Conservation (phyloP, 2,329 filamentous ascomycete genomes). For the Xylariaceae sp. region DNA sequence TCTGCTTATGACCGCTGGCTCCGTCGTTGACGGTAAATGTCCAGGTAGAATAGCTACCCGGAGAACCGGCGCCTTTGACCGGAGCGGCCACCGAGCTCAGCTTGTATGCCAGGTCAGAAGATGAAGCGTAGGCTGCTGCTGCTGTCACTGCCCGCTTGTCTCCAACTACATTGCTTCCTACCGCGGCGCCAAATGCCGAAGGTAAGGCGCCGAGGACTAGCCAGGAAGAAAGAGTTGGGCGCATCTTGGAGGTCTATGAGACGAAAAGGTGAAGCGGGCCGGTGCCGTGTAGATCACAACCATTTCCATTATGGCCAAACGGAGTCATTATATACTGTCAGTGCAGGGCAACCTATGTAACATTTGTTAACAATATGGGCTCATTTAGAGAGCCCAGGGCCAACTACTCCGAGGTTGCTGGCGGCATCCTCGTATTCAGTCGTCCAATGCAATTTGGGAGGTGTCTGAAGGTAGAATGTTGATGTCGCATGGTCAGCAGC, state of each 20-base stretch:
- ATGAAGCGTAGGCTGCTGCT: slow-evolving; percentile 32
- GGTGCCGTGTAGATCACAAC: too few relatives aligned
- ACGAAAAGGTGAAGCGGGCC: too few relatives aligned
- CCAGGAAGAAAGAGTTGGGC: neutral
- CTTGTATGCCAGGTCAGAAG: slow-evolving; percentile 35
- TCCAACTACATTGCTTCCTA: neutral
- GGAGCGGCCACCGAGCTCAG: slow-evolving; percentile 33
- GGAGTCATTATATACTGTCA: too few relatives aligned
- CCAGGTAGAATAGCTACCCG: slow-evolving; percentile 33
- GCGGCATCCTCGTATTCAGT: too few relatives aligned
- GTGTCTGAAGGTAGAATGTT: too few relatives aligned
- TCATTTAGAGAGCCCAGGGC: too few relatives aligned
- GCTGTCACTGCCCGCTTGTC: neutral
- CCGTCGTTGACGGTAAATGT: slow-evolving; percentile 37
- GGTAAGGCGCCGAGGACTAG: neutral
- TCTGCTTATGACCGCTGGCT: slow-evolving; percentile 35
- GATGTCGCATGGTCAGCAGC: too few relatives aligned
- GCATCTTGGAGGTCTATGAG: neutral
- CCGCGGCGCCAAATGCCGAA: neutral
- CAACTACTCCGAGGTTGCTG: too few relatives aligned
- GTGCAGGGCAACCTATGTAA: too few relatives aligned
- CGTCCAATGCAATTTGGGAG: too few relatives aligned
- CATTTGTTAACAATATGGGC: too few relatives aligned
- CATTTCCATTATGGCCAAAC: too few relatives aligned
- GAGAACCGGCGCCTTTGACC: slow-evolving; percentile 30